Evolutionary conservation across 129 eudicot genomes (phyloP).

Genomic region (Cynara cardunculus): DNA sequence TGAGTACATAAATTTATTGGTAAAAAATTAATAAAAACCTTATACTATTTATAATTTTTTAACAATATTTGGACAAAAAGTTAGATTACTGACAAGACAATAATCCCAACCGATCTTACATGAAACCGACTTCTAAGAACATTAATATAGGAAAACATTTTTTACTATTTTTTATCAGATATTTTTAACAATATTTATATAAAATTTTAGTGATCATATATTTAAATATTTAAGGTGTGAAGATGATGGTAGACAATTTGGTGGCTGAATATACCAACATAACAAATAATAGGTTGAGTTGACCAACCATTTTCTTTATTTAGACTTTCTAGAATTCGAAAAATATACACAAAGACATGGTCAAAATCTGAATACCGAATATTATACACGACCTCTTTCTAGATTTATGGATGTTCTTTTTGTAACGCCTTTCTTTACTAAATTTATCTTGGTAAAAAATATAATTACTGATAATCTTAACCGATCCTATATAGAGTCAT

Average conservation of each 20-base stretch:
- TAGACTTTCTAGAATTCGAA: constrained; percentile 7
- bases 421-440: neutral
- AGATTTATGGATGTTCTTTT: no score
- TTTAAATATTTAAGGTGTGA: neutral
- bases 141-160: no score
- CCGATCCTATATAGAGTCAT: no score
- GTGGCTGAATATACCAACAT: constrained; percentile 16
- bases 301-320: neutral
- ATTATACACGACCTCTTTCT: neutral
- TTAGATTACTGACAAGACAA: no score
- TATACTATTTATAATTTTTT: no score
- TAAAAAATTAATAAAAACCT: neutral
- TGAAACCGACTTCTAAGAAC: no score
- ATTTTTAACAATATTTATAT: neutral
- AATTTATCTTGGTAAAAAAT: no score
- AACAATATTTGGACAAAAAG: neutral
- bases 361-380: constrained; percentile 2
- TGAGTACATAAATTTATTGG: neutral
- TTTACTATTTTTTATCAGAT: no score
- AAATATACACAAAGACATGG: neutral
- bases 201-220: neutral
- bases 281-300: constrained; percentile 24
- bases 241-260: neutral
- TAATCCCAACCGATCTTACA: no score
- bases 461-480: no score